Base-by-base conservation (phyloP, 2,329 filamentous ascomycete species). In the Eutypa lata region DNA sequence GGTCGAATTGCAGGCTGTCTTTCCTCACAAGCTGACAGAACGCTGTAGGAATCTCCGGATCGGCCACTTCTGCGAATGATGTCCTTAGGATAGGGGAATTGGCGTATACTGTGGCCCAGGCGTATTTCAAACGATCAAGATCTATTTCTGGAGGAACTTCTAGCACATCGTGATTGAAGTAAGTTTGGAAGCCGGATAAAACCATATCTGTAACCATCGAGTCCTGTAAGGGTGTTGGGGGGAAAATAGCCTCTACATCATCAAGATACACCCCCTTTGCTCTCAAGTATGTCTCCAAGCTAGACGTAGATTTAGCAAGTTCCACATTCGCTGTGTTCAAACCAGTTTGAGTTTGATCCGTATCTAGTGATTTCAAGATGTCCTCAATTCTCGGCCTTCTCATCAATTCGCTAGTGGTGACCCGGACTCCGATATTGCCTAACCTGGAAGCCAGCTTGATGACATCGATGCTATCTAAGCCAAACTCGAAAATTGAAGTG, bases 381-480 rank as follows among this genome's bases (percentile, higher is more conserved):
- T 73, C 80, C 1, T 77, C 67, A 35, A 96, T 86, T 0, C 82
- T 90, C 49, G 88, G 83, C 3, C 78, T 78, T 49, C 82, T 86
- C 78, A 96, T 88, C 21, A 97, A 86, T n/a, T 79, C 76, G 59
- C 90, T 89, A n/a, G 92, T 84, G 0, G 86, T 74, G 11, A 96
- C 67, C 1, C 73, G 65, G 19, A 94, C 72, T 0, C 79, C 80
- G 4, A 71, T 70, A 44, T 78, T 81, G 57, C 81, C 88, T 2
- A 96, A 75, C 50, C 84, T 80, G 0, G 90, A 86, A 0, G 89
- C 88, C 0, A 97, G 73, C 62, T 91, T 95, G 68, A 97, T 93
- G 2, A 88, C 82, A 68, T 97, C 92, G 53, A 97, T 95, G 63
- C 92, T 96, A 73, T 97, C 93, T 7, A 97, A 78, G 0, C 92